These are phyloP conservation scores for Penicillium odoratum DNA, from an alignment of 495 filamentous ascomycete species.

Conservation along the genomic window DNA sequence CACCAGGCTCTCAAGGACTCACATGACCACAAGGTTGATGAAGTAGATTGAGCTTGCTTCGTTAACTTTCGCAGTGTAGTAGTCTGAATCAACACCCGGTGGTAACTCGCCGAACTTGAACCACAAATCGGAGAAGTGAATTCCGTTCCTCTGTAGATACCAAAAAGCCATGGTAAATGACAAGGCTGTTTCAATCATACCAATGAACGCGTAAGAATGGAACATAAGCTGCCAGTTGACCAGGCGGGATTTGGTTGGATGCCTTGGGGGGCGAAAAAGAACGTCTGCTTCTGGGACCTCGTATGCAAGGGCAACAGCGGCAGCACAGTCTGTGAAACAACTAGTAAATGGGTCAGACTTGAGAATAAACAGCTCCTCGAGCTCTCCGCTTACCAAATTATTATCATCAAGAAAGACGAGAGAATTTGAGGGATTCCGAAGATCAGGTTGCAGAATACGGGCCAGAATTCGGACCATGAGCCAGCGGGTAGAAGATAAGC, in stretches of 20 bases:
- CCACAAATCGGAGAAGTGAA: slow-evolving; percentile 48
- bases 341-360: slow-evolving; percentile 19
- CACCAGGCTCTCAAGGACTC: neutral
- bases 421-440: slow-evolving; percentile 69
- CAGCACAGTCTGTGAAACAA: slow-evolving; percentile 61
- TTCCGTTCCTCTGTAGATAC: slow-evolving; percentile 50
- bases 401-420: slow-evolving; percentile 68
- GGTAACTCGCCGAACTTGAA: slow-evolving; percentile 58
- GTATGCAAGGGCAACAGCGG: slow-evolving; percentile 63
- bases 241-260: slow-evolving; percentile 59
- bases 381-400: slow-evolving; percentile 56
- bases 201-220: slow-evolving; percentile 64
- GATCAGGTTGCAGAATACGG: slow-evolving; percentile 64
- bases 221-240: slow-evolving; percentile 65
- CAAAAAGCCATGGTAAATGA: slow-evolving; percentile 68
- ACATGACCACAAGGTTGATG: slow-evolving; percentile 34
- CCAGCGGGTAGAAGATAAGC: slow-evolving; percentile 62
- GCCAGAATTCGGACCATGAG: slow-evolving; percentile 67
- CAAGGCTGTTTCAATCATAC: slow-evolving; percentile 56
- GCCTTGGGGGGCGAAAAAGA: slow-evolving; percentile 58
- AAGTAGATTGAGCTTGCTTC: slow-evolving; percentile 35
- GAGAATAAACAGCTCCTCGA: too few relatives aligned
- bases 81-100: slow-evolving; percentile 44
- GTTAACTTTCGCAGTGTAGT: slow-evolving; percentile 48
- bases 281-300: slow-evolving; percentile 62